phyloP scores from a whole-genome alignment of 345 rosid species.

The Citrus medica region DNA sequence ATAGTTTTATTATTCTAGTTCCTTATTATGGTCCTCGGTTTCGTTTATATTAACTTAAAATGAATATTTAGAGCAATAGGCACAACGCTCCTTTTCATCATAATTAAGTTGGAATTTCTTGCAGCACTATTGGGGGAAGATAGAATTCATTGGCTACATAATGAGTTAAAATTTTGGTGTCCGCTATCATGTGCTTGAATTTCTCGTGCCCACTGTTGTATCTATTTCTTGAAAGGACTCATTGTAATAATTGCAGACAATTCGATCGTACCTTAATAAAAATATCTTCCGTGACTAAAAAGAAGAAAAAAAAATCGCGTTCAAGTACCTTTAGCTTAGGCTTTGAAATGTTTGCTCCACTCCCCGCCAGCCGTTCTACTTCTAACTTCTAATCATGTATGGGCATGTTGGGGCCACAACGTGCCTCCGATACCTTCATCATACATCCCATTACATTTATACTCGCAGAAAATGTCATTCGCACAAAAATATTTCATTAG shows the following conservation, averaged over 20 bases:
- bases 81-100: neutral
- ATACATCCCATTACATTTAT: neutral
- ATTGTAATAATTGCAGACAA: neutral
- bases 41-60: neutral
- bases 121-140: too few relatives aligned
- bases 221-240: neutral
- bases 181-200: neutral
- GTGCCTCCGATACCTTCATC: neutral
- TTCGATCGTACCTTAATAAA: neutral
- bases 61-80: neutral
- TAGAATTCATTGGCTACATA: too few relatives aligned
- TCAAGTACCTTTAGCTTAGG: neutral
- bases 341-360: neutral
- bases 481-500: neutral
- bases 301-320: neutral
- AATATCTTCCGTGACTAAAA: neutral
- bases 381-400: conserved; percentile 7
- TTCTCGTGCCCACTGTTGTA: neutral
- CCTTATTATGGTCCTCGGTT: neutral
- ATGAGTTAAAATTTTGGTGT: too few relatives aligned
- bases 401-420: conserved; percentile 12
- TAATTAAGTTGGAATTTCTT: neutral
- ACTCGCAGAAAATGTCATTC: neutral
- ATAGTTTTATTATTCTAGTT: neutral
- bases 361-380: conserved; percentile 1